Evolutionary conservation across 805 yeast genomes (phyloP), one percentile per base, ranked within the genome.

Genomic region (Metschnikowia santaceciliae): DNA sequence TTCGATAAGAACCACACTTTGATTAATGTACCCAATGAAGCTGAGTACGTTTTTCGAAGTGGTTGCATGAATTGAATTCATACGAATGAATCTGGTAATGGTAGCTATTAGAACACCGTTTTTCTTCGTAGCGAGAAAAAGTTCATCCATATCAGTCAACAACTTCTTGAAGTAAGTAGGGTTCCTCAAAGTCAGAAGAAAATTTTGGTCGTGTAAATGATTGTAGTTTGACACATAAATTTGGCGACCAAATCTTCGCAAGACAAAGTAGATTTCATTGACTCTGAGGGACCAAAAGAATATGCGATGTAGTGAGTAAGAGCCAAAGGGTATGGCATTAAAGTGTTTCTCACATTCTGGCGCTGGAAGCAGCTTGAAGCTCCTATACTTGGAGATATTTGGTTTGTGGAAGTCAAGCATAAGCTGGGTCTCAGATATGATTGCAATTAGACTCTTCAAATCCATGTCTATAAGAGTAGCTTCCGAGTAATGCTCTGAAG

Each of bases 91-190:
- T 49, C 77, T 70, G 0, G 80, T 69, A 22, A 80, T 68, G 7
- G 72, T 70, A 3, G 83, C 79, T 46, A 79, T 66, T 23, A 81
- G 59, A 10, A 76, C 66, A 26, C 77, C 79, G 56, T 78, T 80
- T 52, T 77, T 79, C 52, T 70, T 79, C 14, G 76, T 63, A n/a
- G 70, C 66, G 52, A 72, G 72, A 63, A 75, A 70, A 32, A 64
- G 54, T 13, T 72, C 78, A 22, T 74, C 75, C 49, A 73, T 60
- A 7, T 58, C 59, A 6, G 53, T 60, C 41, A 56, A 66, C 57
- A 55, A 33, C 13, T 36, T 41, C 23, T 50, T 50, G 42, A 52
- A 57, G 11, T 38, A 61, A 66, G 43, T 53, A 53, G 38, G 60
- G 30, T 50, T 59, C 46, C 61, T 63, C 54, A 63, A 66, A 49